A percentile compares a stretch with the other conserved stretches of the same genome.
These are phyloP conservation scores for Wickerhamiella brachini DNA, from an alignment of 805 yeast genomes.

Conservation along the genomic window DNA sequence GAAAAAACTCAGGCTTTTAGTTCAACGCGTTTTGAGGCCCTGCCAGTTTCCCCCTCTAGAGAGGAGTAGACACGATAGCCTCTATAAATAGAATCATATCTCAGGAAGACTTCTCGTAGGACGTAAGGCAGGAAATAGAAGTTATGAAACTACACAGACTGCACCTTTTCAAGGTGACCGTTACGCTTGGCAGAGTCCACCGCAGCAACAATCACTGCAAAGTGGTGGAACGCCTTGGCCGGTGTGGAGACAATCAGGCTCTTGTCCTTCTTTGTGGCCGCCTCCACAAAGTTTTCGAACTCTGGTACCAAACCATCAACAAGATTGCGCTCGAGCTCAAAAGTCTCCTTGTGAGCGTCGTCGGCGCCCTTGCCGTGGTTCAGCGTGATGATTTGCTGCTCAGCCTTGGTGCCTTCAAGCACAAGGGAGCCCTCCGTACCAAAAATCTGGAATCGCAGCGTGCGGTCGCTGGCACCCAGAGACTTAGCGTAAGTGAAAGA, in stretches of 20 bases:
- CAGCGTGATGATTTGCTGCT: constrained; percentile 15
- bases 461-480: constrained; percentile 67
- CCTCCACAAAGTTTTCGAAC: constrained; percentile 41
- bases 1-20: no score
- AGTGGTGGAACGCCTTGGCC: constrained; percentile 75
- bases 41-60: no score
- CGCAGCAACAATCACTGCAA: constrained; percentile 80
- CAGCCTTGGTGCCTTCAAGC: constrained; percentile 49
- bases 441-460: constrained; percentile 50
- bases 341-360: constrained; percentile 20
- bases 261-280: constrained; percentile 52
- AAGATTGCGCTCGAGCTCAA: constrained; percentile 21
- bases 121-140: no score
- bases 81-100: no score
- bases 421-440: constrained; percentile 69
- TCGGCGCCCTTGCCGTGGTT: constrained; percentile 18
- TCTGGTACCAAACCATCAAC: constrained; percentile 46
- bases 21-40: no score
- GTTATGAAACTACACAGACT: constrained; percentile 12
- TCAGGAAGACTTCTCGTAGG: no score
- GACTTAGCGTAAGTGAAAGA: constrained; percentile 80
- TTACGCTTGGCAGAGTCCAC: constrained; percentile 43
- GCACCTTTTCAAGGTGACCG: constrained; percentile 27
- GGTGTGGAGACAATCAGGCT: constrained; percentile 46
- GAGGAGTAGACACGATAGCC: no score